phyloP scores from a whole-genome alignment of 169 alveolate genomes.

The Plasmodium blacklocki region DNA sequence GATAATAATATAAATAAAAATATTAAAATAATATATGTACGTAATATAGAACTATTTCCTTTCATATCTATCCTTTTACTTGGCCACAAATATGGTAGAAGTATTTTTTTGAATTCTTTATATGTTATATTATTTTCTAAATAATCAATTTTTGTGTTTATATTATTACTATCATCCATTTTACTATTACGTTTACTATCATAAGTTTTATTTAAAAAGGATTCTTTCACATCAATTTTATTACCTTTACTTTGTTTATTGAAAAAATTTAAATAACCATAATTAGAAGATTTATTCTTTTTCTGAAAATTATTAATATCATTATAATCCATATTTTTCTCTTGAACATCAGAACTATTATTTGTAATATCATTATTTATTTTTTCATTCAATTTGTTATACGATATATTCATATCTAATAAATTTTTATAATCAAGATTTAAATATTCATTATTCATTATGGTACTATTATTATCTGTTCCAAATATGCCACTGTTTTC shows the following conservation, averaged over 20 bases:
- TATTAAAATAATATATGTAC: conserved; percentile 42
- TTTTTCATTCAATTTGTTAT: conserved; percentile 19
- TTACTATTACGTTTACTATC: background rate
- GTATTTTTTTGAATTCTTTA: conserved; percentile 27
- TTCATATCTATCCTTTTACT: conserved; percentile 65
- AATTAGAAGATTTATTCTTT: too few relatives aligned
- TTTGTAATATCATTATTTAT: too few relatives aligned
- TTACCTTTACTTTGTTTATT: background rate
- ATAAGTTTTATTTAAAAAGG: background rate
- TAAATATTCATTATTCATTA: background rate
- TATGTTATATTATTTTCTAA: conserved; percentile 49
- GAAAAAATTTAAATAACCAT: too few relatives aligned
- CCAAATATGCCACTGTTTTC: background rate
- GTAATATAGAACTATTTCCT: conserved; percentile 63
- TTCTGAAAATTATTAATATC: too few relatives aligned
- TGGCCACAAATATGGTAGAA: conserved; percentile 62
- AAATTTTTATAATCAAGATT: background rate
- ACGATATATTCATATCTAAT: background rate
- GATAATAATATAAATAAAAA: conserved; percentile 62
- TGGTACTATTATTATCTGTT: conserved; percentile 17
- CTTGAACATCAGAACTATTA: too few relatives aligned
- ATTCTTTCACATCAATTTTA: background rate
- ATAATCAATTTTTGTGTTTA: conserved; percentile 5
- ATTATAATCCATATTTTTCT: too few relatives aligned
- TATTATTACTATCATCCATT: background rate